Base-by-base conservation (phyloP, 192 early-diverging fungal species). In the Phycomyces blakesleeanus region DNA sequence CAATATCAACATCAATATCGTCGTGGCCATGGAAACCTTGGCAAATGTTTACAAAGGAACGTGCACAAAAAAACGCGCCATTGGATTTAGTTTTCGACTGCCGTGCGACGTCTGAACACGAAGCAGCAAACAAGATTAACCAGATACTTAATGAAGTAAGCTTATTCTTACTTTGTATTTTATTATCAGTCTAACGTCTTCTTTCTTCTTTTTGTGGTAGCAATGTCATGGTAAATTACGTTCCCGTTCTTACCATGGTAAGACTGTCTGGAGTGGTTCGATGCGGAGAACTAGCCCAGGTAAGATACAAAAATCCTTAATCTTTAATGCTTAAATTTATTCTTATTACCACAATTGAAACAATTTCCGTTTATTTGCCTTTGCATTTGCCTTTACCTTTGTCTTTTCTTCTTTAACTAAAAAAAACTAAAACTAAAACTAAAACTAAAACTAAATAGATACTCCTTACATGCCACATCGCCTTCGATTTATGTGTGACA, bases 91-190 rank as follows among this genome's bases (percentile, higher is more conserved):
- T 18, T 14, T 60, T 68, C 22, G 58, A 68, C 51, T 59, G 51
- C 29, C 42, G 51, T 53, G 57, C 56, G 0, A 57, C 47, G 4
- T 51, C 59, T 47, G 66, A 68, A 47, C 60, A 39, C 8, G 66
- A 68, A 44, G 34, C 57, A 44, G 66, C 66, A 15, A 57, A 57
- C 51, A 68, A 68, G 25, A 51, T 68, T 16, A 57, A 68, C 41
- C 66, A 68, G 44, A 51, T 68, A 15, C 66, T 68, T 34, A 59
- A 68, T 44, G 58, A 68, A 51, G 61, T 53, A 54, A 63, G 12
- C n/a, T n/a, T n/a, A n/a, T n/a, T 8, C 1, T 38, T 1, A 52
- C 9, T 47, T 47, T n/a, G n/a, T n/a, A n/a, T n/a, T n/a, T n/a
- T n/a, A n/a, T n/a, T n/a, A n/a, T n/a, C n/a, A n/a, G n/a, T n/a